Evolutionary conservation across 306 rosid species (phyloP), one percentile per base, ranked within the genome.

Genomic region (Albizia julibrissin): DNA sequence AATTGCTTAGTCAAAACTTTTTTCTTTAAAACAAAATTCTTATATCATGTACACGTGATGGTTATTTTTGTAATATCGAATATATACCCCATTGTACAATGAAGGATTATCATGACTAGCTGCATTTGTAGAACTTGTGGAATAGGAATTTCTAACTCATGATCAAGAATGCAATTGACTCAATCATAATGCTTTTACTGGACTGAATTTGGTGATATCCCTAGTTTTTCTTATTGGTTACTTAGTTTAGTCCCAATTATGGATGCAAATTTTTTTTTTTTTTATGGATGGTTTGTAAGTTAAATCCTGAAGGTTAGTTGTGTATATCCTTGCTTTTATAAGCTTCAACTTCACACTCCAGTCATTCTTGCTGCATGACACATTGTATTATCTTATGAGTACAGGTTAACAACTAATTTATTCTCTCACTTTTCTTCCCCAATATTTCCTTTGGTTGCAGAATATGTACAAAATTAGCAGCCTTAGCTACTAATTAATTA

Each of bases 371-470:
- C n/a, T 65, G 29, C 42, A 49, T 73, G 47, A 12, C n/a, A 61
- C 66, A 16, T 73, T 58, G 31, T 62, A 66, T 67, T 46, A 79
- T 10, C 33, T 71, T 64, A 46, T 43, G 72, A 59, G 44, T 77
- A 34, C 43, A 54, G 61, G 78, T 81, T 39, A 74, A 68, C 47
- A 21, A 19, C 42, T 72, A 68, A 27, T 74, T 77, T 71, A 64
- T 40, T 66, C 65, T 74, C 54, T 59, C 43, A 44, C 76, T 64
- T 64, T 46, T 49, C 74, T 61, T 31, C 64, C 54, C 73, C 75
- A 59, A 70, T 76, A 71, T 69, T 66, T 75, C 21, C 6, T 66
- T 87, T 79, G 46, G 43, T 66, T 85, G 88, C 90, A 87, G 90
- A 76, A 50, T 76, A 87, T 70, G 64, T 31, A 79, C 69, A 67